These are phyloP conservation scores for Holtermanniella nyarrowii DNA, from an alignment of 768 basidiomycete species.

Conservation along the genomic window DNA sequence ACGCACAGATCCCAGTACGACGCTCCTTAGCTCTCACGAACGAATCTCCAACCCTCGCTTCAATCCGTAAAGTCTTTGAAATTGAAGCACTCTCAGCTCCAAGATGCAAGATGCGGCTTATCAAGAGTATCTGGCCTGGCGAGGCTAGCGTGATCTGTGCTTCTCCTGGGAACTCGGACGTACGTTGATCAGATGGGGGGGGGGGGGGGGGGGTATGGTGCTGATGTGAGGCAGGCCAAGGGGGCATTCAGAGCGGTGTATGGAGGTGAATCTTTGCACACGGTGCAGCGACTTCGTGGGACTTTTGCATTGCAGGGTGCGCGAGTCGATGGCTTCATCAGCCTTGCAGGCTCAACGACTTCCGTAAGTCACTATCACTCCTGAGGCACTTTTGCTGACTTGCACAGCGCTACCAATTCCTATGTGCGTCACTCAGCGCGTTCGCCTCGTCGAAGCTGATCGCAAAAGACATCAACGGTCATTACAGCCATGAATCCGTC, in stretches of 20 bases:
- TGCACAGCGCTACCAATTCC: slow-evolving; percentile 65
- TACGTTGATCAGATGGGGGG: no score
- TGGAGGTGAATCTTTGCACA: no score
- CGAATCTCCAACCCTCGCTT: slow-evolving; percentile 52
- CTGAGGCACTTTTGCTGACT: slow-evolving; percentile 20
- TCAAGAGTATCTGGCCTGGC: no score
- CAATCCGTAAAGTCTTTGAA: slow-evolving; percentile 63
- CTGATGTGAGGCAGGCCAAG: no score
- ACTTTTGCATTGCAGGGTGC: slow-evolving; percentile 46
- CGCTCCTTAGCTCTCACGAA: slow-evolving; percentile 52
- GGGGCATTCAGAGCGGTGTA: no score
- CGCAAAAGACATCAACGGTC: no score
- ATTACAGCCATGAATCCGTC: not conserved
- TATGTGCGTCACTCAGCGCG: slow-evolving; percentile 55
- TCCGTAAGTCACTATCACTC: slow-evolving; percentile 1
- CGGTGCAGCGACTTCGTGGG: no score
- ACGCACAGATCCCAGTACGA: slow-evolving; percentile 23
- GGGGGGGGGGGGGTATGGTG: no score
- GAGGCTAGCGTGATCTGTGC: no score
- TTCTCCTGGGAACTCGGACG: no score
- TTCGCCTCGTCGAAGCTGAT: not conserved
- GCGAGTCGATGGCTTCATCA: slow-evolving; percentile 70
- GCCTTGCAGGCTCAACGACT: slow-evolving; percentile 54
- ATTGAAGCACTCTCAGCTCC: slow-evolving; percentile 61
- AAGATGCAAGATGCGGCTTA: no score